Evolutionary conservation across 805 yeast species (phyloP), one percentile per base, ranked within the genome.

Genomic region (Yamadazyma sp.): DNA sequence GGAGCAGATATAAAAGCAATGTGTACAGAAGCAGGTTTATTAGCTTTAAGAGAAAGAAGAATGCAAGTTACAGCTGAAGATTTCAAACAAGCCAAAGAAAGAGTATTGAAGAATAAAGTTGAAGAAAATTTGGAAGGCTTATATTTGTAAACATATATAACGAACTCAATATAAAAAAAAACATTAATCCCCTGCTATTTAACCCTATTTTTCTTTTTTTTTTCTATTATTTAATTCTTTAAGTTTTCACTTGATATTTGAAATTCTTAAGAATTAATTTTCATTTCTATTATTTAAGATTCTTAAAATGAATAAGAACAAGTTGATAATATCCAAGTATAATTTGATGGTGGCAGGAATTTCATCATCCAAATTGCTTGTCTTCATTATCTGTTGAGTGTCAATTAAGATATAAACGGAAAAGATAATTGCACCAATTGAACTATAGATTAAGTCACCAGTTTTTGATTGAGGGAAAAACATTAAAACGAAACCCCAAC

Each of bases 1-100:
- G 98, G 98, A 42, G 98, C 98, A 4, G 98, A 91, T 62, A 93
- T 91, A 49, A 91, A 91, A 67, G 98, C 97, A 38, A 87, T 91
- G 45, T 88, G 97, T 60, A 89, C 98, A 1, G 98, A 91, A 60
- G 97, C 98, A 1, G 98, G 98, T 38, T 73, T 91, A 65, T 75
- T 88, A 54, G 98, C 98, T 1, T 71, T 91, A 56, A 81, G 98
- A 62, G 98, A 91, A 61, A 82, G 98, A 63, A 79, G 98, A 66
- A 91, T 91, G 96, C 94, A 88, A 67, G 98, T 91, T 25, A 86
- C 91, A 23, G 93, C 89, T 19, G 86, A 85, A 43, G 98, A 91
- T 58, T 91, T 91, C 69, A 82, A 84, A 60, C 80, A 80, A 47
- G 98, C 96, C 10, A 85, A 88, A 68, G 98, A 91, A 61, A 79